These are phyloP conservation scores for Gleditsia sinensis DNA, from an alignment of 306 rosid species.

Conservation along the genomic window DNA sequence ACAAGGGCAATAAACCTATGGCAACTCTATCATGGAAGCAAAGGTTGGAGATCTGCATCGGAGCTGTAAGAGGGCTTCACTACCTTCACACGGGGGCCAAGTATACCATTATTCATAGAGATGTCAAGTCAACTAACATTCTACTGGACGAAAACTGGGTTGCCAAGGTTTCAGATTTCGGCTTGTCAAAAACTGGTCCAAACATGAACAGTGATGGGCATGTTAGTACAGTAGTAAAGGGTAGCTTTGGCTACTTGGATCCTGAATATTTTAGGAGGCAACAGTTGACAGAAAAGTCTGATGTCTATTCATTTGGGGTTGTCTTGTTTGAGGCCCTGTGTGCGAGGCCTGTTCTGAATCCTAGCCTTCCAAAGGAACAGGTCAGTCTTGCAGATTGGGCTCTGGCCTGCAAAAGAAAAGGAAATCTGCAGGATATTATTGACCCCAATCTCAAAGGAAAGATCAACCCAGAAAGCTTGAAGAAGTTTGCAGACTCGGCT, in stretches of 20 bases:
- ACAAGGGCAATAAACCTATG: conserved; percentile 46
- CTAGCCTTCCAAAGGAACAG: conserved; percentile 54
- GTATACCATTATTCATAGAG: conserved; percentile 64
- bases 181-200: conserved; percentile 61
- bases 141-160: conserved; percentile 58
- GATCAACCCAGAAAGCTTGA: conserved; percentile 51
- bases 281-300: conserved; percentile 60
- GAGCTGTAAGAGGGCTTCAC: conserved; percentile 67
- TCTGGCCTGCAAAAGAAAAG: conserved; percentile 46
- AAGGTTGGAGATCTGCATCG: conserved; percentile 64
- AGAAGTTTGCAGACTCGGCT: conserved; percentile 52
- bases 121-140: conserved; percentile 60
- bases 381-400: conserved; percentile 64
- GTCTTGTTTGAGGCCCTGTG: conserved; percentile 53
- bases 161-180: conserved; percentile 66
- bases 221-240: conserved; percentile 60
- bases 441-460: conserved; percentile 51
- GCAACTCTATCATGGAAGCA: conserved; percentile 53
- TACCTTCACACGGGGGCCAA: conserved; percentile 64
- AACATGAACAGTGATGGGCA: conserved; percentile 49
- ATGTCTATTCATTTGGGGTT: conserved; percentile 63
- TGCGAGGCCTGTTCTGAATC: conserved; percentile 54
- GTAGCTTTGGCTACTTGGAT: conserved; percentile 63
- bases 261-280: conserved; percentile 67
- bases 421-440: conserved; percentile 48